Base-by-base conservation (phyloP, 495 filamentous ascomycete species). In the Hypoxylon subgilvum region DNA sequence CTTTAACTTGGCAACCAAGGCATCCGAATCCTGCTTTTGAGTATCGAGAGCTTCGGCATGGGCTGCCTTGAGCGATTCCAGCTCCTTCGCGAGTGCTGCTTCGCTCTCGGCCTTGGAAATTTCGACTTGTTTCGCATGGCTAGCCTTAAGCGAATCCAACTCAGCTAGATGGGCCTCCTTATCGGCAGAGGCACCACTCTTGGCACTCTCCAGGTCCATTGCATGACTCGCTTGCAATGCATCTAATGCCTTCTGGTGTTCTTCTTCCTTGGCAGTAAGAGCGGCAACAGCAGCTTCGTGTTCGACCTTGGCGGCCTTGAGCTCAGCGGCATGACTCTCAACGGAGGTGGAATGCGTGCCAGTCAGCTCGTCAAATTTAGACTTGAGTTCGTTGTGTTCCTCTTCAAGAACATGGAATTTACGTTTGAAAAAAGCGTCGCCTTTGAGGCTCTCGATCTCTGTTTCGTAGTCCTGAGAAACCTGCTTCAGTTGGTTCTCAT, bases 361-460 rank as follows among this genome's bases (percentile, higher is more conserved):
- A 30, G 65, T 69, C 40, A 69, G 53, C 18, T 61, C 65, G 22
- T 68, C 64, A 27, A 52, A 63, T 45, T 68, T 67, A 0, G 60
- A 12, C 44, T 55, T 63, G 8, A 79, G 65, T 43, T 80, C 77
- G 14, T 69, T 66, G 52, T 82, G 72, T 61, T 79, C 74, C 16
- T 61, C 66, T 40, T 80, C 75, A 12, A 83, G 70, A 22, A 76
- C 76, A 34, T 82, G 71, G 53, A 79, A 82, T 53, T 81, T 74
- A 43, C 77, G 74, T 65, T 78, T 82, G 63, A 81, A 79, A 51
- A 77, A 79, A 25, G 81, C 79, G 57, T 82, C 79, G 16, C 78
- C 80, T 18, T 75, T 73, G n/a, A 82, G 75, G 35, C 77, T 76
- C 56, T 83, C 81, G 31, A 84, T 82, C 56, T 84, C 81, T 17